phyloP scores from a whole-genome alignment of 2,329 filamentous ascomycete species.

The Exserohilum turcica region DNA sequence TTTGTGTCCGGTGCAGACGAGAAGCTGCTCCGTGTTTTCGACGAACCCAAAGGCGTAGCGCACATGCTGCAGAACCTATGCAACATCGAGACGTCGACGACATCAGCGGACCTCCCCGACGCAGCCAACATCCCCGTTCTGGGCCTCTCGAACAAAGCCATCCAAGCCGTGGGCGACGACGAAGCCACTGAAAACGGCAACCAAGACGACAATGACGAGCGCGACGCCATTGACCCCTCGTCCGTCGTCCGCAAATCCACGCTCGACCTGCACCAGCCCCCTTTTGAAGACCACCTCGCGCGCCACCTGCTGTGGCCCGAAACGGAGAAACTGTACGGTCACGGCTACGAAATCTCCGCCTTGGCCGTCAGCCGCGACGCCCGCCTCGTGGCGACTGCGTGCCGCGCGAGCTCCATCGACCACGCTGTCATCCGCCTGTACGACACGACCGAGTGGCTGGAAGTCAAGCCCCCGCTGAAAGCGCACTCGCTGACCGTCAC shows the following conservation, averaged over 20 bases:
- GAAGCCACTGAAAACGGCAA: slow-evolving; percentile 44
- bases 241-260: slow-evolving; percentile 64
- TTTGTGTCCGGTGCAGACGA: slow-evolving; percentile 97
- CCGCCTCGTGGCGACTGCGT: slow-evolving; percentile 82
- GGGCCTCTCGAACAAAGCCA: slow-evolving; percentile 93
- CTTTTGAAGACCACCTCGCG: slow-evolving; percentile 86
- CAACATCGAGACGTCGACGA: slow-evolving; percentile 54
- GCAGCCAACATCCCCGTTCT: slow-evolving; percentile 94
- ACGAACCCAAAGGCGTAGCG: slow-evolving; percentile 83
- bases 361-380: slow-evolving; percentile 79
- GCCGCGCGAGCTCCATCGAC: slow-evolving; percentile 88
- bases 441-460: slow-evolving; percentile 84
- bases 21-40: slow-evolving; percentile 95
- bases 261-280: slow-evolving; percentile 72
- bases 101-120: slow-evolving; percentile 65
- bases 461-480: slow-evolving; percentile 80
- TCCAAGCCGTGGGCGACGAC: slow-evolving; percentile 58
- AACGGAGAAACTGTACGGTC: slow-evolving; percentile 93
- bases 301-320: slow-evolving; percentile 95
- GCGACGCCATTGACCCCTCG: slow-evolving; percentile 61
- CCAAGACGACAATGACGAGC: slow-evolving; percentile 59
- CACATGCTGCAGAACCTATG: slow-evolving; percentile 72
- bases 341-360: slow-evolving; percentile 94
- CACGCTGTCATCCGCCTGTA: slow-evolving; percentile 94
- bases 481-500: slow-evolving; percentile 88